Evolutionary conservation across 2,329 filamentous ascomycete genomes (phyloP).

Genomic region (Thelonectria olida): DNA sequence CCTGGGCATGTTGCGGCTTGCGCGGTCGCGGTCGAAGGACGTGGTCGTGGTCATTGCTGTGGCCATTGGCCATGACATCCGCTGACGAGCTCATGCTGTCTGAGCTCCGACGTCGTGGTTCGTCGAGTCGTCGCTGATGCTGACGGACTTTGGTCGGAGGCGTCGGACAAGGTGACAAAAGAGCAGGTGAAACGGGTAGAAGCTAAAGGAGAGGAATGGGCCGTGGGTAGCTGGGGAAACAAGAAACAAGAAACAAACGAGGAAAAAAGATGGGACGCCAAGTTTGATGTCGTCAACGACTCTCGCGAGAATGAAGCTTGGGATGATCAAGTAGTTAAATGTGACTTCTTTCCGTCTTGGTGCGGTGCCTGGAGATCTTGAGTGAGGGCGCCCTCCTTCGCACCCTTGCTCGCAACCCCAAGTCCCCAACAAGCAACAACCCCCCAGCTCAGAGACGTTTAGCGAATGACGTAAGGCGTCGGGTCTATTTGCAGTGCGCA

Average conservation of each 20-base stretch:
- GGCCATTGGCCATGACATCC: slow-evolving; percentile 40
- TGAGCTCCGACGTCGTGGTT: background rate
- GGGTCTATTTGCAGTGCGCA: too few relatives aligned
- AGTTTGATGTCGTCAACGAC: slow-evolving; percentile 8
- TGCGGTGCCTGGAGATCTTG: background rate
- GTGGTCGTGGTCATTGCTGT: slow-evolving; percentile 47
- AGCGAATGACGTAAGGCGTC: background rate
- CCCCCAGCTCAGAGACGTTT: background rate
- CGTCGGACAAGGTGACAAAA: background rate
- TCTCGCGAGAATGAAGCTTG: background rate
- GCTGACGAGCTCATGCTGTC: slow-evolving; percentile 41
- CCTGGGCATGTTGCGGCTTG: slow-evolving; percentile 59
- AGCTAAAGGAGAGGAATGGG: background rate
- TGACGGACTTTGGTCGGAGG: background rate
- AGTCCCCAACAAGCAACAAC: background rate
- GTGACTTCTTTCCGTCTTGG: background rate
- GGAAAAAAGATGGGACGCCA: background rate
- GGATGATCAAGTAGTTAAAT: background rate
- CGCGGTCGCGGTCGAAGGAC: slow-evolving; percentile 60
- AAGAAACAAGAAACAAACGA: background rate
- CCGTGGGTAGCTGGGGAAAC: background rate
- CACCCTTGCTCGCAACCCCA: too few relatives aligned
- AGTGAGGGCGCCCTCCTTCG: too few relatives aligned
- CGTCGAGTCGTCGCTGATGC: background rate
- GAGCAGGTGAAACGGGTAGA: background rate